Evolutionary conservation across 305 asterid genomes (phyloP).

Genomic region (Caryopteris hybrid): DNA sequence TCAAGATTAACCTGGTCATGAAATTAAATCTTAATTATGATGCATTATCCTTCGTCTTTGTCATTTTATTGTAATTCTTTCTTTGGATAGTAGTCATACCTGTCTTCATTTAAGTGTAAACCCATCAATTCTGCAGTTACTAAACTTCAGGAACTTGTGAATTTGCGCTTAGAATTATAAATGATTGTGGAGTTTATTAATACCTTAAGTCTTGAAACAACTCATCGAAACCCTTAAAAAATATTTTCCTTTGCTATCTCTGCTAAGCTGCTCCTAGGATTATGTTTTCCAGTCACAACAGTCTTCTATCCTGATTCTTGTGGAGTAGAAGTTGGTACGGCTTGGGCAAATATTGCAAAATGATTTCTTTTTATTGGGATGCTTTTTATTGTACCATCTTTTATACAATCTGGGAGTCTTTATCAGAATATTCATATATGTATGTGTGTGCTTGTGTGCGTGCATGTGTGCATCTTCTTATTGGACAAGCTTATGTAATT

Average conservation of each 20-base stretch:
- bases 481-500: not conserved
- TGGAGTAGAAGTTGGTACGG: not conserved
- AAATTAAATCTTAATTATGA: not conserved
- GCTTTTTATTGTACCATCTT: not conserved
- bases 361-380: slow-evolving; percentile 1
- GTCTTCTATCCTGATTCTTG: slow-evolving; percentile 1
- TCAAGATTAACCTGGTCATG: not conserved
- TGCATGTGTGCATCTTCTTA: not conserved
- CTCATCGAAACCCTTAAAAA: not conserved
- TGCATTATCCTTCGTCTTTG: not conserved
- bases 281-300: not conserved
- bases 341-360: not conserved
- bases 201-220: not conserved
- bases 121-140: not conserved
- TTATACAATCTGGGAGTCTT: not conserved
- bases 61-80: not conserved
- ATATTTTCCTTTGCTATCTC: not conserved
- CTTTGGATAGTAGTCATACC: not conserved
- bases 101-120: slow-evolving; percentile 5
- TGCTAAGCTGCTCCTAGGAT: not conserved
- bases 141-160: not conserved
- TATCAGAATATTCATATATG: not conserved
- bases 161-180: not conserved
- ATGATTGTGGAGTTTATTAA: not conserved
- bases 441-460: not conserved